These are phyloP conservation scores for Tephrocybe sp. DNA, from an alignment of 768 basidiomycete species.

Conservation along the genomic window DNA sequence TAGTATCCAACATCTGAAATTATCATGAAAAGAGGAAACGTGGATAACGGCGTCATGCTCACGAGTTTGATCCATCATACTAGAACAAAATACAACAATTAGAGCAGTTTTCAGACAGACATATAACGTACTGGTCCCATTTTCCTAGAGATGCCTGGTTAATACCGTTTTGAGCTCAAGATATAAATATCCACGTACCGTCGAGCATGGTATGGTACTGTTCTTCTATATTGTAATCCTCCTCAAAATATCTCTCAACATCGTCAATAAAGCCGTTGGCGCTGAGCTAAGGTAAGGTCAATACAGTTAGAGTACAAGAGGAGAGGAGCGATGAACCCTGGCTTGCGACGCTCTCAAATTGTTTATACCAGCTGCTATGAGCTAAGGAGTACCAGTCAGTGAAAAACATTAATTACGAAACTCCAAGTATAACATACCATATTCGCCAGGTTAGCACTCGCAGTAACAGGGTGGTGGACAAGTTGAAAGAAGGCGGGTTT, in stretches of 20 bases:
- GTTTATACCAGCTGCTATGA: conserved; percentile 59
- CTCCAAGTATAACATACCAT: conserved; percentile 35
- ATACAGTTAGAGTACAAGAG: neutral
- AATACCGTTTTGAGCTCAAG: neutral
- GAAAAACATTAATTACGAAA: too few relatives aligned
- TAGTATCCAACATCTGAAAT: conserved; percentile 52
- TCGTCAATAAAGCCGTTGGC: conserved; percentile 56
- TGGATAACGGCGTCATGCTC: conserved; percentile 10
- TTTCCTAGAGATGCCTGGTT: conserved; percentile 37
- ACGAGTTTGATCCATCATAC: conserved; percentile 75
- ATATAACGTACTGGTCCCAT: conserved; percentile 53
- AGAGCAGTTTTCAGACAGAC: neutral
- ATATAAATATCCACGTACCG: conserved; percentile 31
- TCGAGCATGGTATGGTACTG: conserved; percentile 60
- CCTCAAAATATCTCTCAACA: conserved; percentile 56
- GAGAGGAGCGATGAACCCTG: conserved; percentile 28
- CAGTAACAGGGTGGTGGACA: conserved; percentile 62
- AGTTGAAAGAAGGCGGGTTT: conserved; percentile 70
- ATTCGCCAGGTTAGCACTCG: conserved; percentile 56
- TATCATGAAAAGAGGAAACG: neutral
- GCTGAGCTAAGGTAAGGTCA: conserved; percentile 42
- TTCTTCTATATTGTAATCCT: conserved; percentile 59
- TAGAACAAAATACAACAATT: conserved; percentile 14
- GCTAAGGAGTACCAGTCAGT: conserved; percentile 27
- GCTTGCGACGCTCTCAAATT: conserved; percentile 65